Evolutionary conservation across 164 flowering plant genomes (phyloP), one percentile per base, ranked within the genome.

Genomic region (Brasenia schreberi): DNA sequence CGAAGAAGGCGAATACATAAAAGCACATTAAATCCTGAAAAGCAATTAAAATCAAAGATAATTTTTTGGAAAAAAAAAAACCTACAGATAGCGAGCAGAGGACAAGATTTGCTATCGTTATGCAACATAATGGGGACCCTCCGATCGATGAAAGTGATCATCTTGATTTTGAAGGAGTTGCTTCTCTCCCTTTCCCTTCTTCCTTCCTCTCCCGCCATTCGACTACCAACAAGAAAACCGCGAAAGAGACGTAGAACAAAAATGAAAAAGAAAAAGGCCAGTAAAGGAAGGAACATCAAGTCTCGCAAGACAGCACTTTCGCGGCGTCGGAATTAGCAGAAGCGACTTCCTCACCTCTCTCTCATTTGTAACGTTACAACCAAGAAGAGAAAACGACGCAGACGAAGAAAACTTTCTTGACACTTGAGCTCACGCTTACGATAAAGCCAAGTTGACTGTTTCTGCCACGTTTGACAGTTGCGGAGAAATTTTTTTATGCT

Each of bases 81-180:
- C 56, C 72, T 88, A 91, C 99, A 89, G 77, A 94, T 94, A 23
- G 99, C 97, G 64, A 94, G 85, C 69, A 94, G 94, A 71, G 99
- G 99, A 71, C 97, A 94, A 61, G 99, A 97, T 49, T 97, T 97
- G 79, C 92, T 89, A 69, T 88, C 94, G 77, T 95, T 89, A 68
- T 95, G 99, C 56, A 95, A 93, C 64, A 95, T 77, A 77, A 95
- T 85, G 1, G 94, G 97, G 18, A 89, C 79, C 43, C 81, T 73
- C 19, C 99, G 85, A 3, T 90, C 92, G 11, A 84, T 42, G 74
- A 92, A 88, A 68, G 84, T 82, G 0, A 95, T 75, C 18, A 81
- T 65, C 72, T 95, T 95, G 16, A 94, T 88, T 77, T 81, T 87
- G 80, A 88, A 82, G 27, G 53, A 2, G 12, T 45, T 12, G 53